A percentile compares a stretch with the other conserved stretches of the same genome.
Conservation (phyloP, 2,329 filamentous ascomycete genomes). For the Pseudonectria buxi region DNA sequence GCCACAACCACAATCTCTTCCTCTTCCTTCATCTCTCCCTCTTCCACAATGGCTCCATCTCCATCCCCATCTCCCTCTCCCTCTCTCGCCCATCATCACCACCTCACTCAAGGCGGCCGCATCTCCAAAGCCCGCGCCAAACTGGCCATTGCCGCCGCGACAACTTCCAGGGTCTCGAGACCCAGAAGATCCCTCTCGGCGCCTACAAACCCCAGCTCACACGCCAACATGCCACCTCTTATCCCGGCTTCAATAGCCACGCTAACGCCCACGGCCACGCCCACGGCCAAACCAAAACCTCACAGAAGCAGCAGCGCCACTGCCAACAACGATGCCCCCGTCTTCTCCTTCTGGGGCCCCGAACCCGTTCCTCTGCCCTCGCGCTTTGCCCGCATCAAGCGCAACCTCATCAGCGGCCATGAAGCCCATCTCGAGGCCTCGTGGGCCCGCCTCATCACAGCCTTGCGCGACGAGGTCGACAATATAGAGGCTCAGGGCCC, state of each 20-base stretch:
- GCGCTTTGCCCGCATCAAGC: slow-evolving; percentile 52
- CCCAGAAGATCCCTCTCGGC: not conserved
- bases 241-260: too few species aligned
- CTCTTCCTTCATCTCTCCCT: too few species aligned
- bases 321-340: slow-evolving; percentile 39
- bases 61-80: not conserved
- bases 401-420: slow-evolving; percentile 45
- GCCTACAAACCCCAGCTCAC: slow-evolving; percentile 1
- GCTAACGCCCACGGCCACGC: too few species aligned
- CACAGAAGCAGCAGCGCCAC: slow-evolving; percentile 7
- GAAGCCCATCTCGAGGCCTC: slow-evolving; percentile 48
- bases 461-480: slow-evolving; percentile 44
- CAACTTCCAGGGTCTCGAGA: not conserved
- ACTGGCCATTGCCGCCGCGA: not conserved
- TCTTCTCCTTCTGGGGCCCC: slow-evolving; percentile 51
- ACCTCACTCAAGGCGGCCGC: slow-evolving; percentile 18
- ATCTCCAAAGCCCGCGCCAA: slow-evolving; percentile 16
- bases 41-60: too few species aligned
- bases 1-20: too few species aligned
- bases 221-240: not conserved
- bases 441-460: slow-evolving; percentile 47
- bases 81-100: too few species aligned
- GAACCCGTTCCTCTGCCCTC: slow-evolving; percentile 52
- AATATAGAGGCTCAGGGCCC: slow-evolving; percentile 45
- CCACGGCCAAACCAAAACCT: not conserved